Evolutionary conservation across 179 eudicot species (phyloP).

Genomic region (Silene vulgaris): DNA sequence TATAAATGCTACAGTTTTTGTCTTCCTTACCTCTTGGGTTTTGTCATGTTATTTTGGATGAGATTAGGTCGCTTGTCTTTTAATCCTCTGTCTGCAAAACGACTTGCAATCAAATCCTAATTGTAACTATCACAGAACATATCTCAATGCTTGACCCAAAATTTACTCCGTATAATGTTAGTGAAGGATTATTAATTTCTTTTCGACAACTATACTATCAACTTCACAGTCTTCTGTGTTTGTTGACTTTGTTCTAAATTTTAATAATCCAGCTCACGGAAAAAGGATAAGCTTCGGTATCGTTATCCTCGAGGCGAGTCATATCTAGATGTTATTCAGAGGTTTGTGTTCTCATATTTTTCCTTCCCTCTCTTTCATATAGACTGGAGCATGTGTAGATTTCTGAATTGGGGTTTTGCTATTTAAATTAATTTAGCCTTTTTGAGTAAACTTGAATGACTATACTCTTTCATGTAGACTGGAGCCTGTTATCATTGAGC

Average conservation of each 20-base stretch:
- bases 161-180: background rate
- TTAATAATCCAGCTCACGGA: slow-evolving; percentile 55
- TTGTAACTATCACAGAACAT: background rate
- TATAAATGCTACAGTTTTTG: background rate
- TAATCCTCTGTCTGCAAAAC: background rate
- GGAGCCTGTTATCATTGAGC: slow-evolving; percentile 97
- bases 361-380: background rate
- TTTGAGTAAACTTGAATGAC: background rate
- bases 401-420: no score
- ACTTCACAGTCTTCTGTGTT: no score
- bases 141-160: background rate
- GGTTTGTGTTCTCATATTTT: slow-evolving; percentile 38
- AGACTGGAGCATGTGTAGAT: no score
- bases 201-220: background rate
- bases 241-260: background rate
- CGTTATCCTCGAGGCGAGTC: slow-evolving; percentile 99
- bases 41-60: background rate
- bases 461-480: slow-evolving; percentile 41
- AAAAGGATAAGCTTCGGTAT: slow-evolving; percentile 89
- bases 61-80: background rate
- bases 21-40: background rate
- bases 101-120: background rate
- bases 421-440: background rate
- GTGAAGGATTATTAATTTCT: background rate
- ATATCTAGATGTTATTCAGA: slow-evolving; percentile 95